A percentile compares a stretch with the other conserved stretches of the same genome.
Conservation (phyloP, 2,329 filamentous ascomycete species). For the Tolypocladium tropicale region DNA sequence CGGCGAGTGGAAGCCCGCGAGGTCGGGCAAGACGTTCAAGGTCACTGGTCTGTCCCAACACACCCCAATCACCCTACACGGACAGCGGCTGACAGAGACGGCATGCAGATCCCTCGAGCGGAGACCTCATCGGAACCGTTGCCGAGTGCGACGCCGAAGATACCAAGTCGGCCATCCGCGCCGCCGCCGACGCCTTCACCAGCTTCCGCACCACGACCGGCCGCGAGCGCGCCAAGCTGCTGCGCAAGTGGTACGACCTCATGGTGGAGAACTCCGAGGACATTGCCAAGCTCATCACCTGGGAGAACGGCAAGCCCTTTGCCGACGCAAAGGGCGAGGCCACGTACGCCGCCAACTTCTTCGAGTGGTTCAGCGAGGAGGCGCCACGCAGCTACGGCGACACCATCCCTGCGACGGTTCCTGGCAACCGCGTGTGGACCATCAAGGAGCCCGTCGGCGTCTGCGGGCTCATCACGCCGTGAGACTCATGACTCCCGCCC, state of each 20-base stretch:
- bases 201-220: conserved; percentile 62
- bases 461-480: conserved; percentile 71
- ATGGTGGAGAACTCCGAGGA: conserved; percentile 72
- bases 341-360: conserved; percentile 62
- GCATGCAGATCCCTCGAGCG: conserved; percentile 65
- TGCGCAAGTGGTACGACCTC: conserved; percentile 74
- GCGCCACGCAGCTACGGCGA: conserved; percentile 65
- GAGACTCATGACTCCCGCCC: conserved; percentile 7
- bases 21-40: conserved; percentile 85
- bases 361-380: conserved; percentile 76
- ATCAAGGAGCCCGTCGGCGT: conserved; percentile 79
- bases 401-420: conserved; percentile 58
- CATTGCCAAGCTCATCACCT: conserved; percentile 72
- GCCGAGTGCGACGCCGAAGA: conserved; percentile 78
- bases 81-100: no score
- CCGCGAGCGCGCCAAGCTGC: conserved; percentile 61
- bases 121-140: conserved; percentile 68
- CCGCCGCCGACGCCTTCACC: conserved; percentile 67
- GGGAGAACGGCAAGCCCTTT: conserved; percentile 82
- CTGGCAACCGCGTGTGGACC: conserved; percentile 66
- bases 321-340: conserved; percentile 66
- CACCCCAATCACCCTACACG: background rate
- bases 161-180: conserved; percentile 69
- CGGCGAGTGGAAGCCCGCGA: conserved; percentile 80
- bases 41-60: conserved; percentile 49